phyloP scores from a whole-genome alignment of 495 filamentous ascomycete genomes.

The Podospora anserina region DNA sequence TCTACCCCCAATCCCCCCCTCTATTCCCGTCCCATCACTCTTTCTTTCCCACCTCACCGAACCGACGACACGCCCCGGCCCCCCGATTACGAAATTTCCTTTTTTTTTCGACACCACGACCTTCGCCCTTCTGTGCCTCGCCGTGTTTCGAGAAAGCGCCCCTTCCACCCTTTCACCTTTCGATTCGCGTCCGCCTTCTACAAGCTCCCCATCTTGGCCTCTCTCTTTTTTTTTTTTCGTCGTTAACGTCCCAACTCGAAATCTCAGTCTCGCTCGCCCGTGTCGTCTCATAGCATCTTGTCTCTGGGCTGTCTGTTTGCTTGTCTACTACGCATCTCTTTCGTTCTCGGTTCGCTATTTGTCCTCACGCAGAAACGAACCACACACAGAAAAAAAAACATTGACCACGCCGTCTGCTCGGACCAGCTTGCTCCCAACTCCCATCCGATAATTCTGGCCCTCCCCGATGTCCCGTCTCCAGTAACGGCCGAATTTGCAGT shows the following conservation, averaged over 20 bases:
- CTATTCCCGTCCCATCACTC: constrained; percentile 35
- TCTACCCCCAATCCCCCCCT: constrained; percentile 29
- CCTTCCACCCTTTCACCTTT: constrained; percentile 32
- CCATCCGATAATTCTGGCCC: constrained; percentile 13
- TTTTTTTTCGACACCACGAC: constrained; percentile 6
- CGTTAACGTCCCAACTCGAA: constrained; percentile 14
- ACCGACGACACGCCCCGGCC: constrained; percentile 15
- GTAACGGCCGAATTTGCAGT: constrained; percentile 31
- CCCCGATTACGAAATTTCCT: constrained; percentile 19
- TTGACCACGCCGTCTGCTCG: constrained; percentile 5
- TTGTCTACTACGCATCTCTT: neutral
- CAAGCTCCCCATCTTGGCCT: neutral
- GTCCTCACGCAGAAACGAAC: constrained; percentile 12
- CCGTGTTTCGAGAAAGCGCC: constrained; percentile 23
- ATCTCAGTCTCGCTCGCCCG: constrained; percentile 5
- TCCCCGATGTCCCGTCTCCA: constrained; percentile 30
- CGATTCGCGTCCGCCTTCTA: constrained; percentile 20
- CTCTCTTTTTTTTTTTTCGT: constrained; percentile 9
- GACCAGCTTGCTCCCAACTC: neutral
- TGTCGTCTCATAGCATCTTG: constrained; percentile 11
- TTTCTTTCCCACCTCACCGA: constrained; percentile 32
- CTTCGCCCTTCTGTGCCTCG: constrained; percentile 20
- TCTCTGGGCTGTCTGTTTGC: constrained; percentile 5
- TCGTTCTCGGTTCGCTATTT: constrained; percentile 10
- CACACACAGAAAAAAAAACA: constrained; percentile 1